Percentiles rank a stretch among this genome's conserved stretches.
Conservation (phyloP, 139 green algal species). For the Eudorina sp. region DNA sequence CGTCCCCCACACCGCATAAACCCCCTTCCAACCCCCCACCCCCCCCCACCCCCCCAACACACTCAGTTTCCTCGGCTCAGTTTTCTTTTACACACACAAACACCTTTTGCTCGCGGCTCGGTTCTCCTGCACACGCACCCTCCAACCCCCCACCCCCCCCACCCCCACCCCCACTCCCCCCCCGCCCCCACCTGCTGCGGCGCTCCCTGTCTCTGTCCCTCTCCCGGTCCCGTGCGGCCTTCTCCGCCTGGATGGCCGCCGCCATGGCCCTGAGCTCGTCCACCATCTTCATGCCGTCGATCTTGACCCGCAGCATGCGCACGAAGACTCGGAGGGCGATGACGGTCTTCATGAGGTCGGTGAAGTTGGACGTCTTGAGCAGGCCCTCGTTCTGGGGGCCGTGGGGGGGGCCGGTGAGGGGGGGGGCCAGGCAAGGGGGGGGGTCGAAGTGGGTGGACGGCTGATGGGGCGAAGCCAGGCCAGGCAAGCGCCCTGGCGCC, state of each 20-base stretch:
- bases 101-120: not conserved
- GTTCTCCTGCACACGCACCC: not conserved
- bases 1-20: too few species aligned
- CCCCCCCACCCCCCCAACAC: not conserved
- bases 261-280: slow-evolving; percentile 19
- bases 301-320: slow-evolving; percentile 40
- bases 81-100: not conserved
- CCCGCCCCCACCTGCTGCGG: not conserved
- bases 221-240: not conserved
- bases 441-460: too few species aligned
- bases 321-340: slow-evolving; percentile 51
- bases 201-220: not conserved
- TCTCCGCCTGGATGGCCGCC: not conserved
- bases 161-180: not conserved
- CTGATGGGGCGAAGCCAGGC: too few species aligned
- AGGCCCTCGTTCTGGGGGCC: slow-evolving; percentile 41
- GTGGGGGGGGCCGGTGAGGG: too few species aligned
- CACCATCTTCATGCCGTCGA: slow-evolving; percentile 23
- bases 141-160: not conserved
- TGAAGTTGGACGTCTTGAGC: slow-evolving; percentile 41
- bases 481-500: too few species aligned
- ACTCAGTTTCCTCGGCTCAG: not conserved
- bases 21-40: too few species aligned
- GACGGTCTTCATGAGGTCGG: slow-evolving; percentile 31
- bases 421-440: too few species aligned